Base-by-base conservation (phyloP, 2,329 filamentous ascomycete species). In the Diaporthe aspalathi region DNA sequence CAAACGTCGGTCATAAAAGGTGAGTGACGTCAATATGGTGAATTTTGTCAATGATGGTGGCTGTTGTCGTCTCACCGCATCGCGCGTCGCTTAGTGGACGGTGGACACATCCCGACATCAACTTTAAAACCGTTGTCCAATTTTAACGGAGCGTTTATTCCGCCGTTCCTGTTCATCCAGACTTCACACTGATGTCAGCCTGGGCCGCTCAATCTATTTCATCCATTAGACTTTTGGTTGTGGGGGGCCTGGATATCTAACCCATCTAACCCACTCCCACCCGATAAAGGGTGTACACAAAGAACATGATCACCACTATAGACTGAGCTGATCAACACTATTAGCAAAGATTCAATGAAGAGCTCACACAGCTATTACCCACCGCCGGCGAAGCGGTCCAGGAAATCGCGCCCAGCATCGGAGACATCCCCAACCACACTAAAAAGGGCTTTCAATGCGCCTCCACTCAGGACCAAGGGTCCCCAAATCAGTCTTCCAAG, bases 401-500 rank as follows among this genome's bases (percentile, higher is more conserved):
- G 14, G 16, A 53, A 53, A 32, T 24, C 16, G 16, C 50, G 29
- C 8, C 50, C 50, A 32, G 6, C 24, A 29, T 8, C 27, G 3
- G 50, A 17, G 16, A 32, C 14, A 6, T 17, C 16, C 9, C 9
- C 17, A 32, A 1, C 1, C 16, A 53, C 5, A 20, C 5, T 0
- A 35, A 54, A n/a, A 5, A n/a, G 20, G 7, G 11, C 9, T 22
- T n/a, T 29, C 14, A 22, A 54, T 54, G 3, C 27, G 14, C 14
- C 4, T 6, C 5, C 5, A 2, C 1, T 27, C 3, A 11, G 5
- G 8, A 35, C 3, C 6, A n/a, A 24, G 16, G 9, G 4, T 1
- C 29, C 17, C 6, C 27, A 0, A n/a, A 29, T 22, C 8, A 35
- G n/a, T 6, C 12, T 6, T 9, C 11, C 11, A n/a, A n/a, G 52